Evolutionary conservation across 768 basidiomycete genomes (phyloP).

Genomic region (Mycena haematopus): DNA sequence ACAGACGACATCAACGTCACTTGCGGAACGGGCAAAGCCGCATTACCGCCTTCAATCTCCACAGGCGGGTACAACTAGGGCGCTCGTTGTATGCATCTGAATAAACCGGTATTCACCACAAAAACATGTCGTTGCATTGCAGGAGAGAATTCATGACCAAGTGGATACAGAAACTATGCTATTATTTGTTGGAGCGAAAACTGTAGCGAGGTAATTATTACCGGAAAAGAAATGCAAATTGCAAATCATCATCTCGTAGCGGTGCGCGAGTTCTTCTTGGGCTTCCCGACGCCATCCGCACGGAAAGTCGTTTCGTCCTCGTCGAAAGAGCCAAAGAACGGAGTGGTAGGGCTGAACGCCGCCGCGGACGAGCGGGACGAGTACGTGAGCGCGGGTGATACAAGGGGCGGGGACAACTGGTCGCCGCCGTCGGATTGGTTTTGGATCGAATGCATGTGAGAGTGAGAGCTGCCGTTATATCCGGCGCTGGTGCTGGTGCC

Average conservation of each 20-base stretch:
- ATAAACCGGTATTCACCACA: background rate
- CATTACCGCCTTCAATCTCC: slow-evolving; percentile 66
- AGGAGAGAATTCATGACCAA: slow-evolving; percentile 1
- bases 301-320: slow-evolving; percentile 22
- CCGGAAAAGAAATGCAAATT: background rate
- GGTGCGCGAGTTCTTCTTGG: slow-evolving; percentile 25
- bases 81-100: background rate
- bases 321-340: slow-evolving; percentile 70
- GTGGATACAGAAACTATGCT: slow-evolving; percentile 8
- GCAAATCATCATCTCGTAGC: slow-evolving; percentile 19
- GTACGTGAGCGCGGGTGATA: slow-evolving; percentile 74
- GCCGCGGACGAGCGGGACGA: slow-evolving; percentile 65
- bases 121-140: background rate
- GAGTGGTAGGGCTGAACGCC: slow-evolving; percentile 73
- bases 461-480: slow-evolving; percentile 14
- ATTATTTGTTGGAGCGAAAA: background rate
- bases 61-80: slow-evolving; percentile 61
- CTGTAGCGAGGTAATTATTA: background rate
- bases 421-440: slow-evolving; percentile 36
- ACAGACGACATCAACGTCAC: slow-evolving; percentile 58
- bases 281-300: slow-evolving; percentile 17
- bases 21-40: slow-evolving; percentile 53
- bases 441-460: slow-evolving; percentile 20
- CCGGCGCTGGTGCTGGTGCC: slow-evolving; percentile 9
- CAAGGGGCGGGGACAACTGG: slow-evolving; percentile 56